phyloP scores from a whole-genome alignment of 2,329 filamentous ascomycete species.

The Sordariomycetes sp. region DNA sequence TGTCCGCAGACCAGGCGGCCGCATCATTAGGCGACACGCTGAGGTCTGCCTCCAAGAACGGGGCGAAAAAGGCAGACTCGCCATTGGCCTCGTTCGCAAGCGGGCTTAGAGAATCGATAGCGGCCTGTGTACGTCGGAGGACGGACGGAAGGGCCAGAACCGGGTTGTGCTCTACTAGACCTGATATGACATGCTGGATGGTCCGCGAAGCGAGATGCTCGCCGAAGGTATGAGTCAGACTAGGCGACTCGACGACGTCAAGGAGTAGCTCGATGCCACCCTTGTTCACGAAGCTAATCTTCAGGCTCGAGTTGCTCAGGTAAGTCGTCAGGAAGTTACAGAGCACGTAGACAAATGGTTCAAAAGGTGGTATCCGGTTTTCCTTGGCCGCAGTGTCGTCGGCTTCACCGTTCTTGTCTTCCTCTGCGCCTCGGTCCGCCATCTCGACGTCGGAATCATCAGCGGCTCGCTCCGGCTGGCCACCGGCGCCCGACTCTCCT shows the following conservation, averaged over 20 bases:
- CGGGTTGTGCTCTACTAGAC: slow-evolving; percentile 70
- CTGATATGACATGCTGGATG: slow-evolving; percentile 63
- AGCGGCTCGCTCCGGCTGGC: neutral
- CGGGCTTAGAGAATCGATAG: slow-evolving; percentile 57
- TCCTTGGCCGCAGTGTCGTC: slow-evolving; percentile 13
- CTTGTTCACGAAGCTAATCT: slow-evolving; percentile 61
- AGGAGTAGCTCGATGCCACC: slow-evolving; percentile 78
- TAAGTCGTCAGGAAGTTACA: slow-evolving; percentile 68
- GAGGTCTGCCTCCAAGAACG: slow-evolving; percentile 43
- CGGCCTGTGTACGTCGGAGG: slow-evolving; percentile 59
- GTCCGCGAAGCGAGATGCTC: slow-evolving; percentile 58
- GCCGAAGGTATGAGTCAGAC: slow-evolving; percentile 53
- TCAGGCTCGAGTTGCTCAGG: slow-evolving; percentile 63
- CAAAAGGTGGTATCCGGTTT: neutral
- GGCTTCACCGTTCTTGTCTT: neutral
- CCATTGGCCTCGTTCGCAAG: slow-evolving; percentile 43
- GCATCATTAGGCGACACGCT: slow-evolving; percentile 19
- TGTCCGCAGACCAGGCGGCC: slow-evolving; percentile 21
- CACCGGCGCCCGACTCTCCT: slow-evolving; percentile 8
- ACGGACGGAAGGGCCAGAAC: slow-evolving; percentile 75
- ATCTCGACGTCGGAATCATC: slow-evolving; percentile 48
- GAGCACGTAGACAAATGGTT: slow-evolving; percentile 46
- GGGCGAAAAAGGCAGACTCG: slow-evolving; percentile 58
- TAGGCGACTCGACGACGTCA: slow-evolving; percentile 73
- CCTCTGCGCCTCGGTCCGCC: slow-evolving; percentile 34